phyloP scores from a whole-genome alignment of 805 yeast genomes.

The Kodamaea leandrae region DNA sequence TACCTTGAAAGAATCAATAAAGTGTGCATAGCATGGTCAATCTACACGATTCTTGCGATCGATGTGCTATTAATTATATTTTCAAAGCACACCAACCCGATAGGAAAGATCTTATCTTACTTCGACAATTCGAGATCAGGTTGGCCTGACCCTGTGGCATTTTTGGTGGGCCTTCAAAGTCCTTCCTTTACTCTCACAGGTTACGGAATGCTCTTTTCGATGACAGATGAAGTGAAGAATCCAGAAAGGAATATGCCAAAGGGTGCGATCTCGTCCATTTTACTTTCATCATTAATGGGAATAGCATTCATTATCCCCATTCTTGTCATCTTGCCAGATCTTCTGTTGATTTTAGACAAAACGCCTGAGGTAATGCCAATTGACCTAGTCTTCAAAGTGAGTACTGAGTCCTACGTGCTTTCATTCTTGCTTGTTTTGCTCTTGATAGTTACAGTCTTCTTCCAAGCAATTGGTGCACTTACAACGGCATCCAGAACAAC shows the following conservation, averaged over 20 bases:
- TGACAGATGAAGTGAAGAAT: conserved; percentile 75
- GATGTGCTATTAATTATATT: conserved; percentile 60
- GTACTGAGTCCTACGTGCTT: conserved; percentile 65
- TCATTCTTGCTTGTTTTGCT: conserved; percentile 67
- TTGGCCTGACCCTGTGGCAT: conserved; percentile 70
- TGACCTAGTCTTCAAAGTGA: conserved; percentile 67
- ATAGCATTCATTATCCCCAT: conserved; percentile 70
- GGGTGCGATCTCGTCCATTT: conserved; percentile 65
- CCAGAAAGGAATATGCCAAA: conserved; percentile 76
- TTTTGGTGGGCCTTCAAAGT: conserved; percentile 74
- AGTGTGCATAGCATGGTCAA: conserved; percentile 72
- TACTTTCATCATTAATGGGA: conserved; percentile 66
- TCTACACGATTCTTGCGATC: conserved; percentile 65
- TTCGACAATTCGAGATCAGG: conserved; percentile 75
- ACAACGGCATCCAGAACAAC: conserved; percentile 84
- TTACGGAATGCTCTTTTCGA: conserved; percentile 75
- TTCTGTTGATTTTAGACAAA: conserved; percentile 52
- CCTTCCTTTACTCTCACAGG: conserved; percentile 80
- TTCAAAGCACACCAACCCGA: conserved; percentile 56
- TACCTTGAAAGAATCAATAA: conserved; percentile 63
- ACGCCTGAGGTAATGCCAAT: conserved; percentile 72
- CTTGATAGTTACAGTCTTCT: conserved; percentile 65
- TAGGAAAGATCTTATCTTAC: conserved; percentile 57
- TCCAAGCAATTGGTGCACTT: conserved; percentile 75
- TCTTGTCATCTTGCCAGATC: conserved; percentile 67